A percentile compares a stretch with the other conserved stretches of the same genome.
These are phyloP conservation scores for Fagus sylvatica DNA, from an alignment of 306 rosid species.

Conservation along the genomic window DNA sequence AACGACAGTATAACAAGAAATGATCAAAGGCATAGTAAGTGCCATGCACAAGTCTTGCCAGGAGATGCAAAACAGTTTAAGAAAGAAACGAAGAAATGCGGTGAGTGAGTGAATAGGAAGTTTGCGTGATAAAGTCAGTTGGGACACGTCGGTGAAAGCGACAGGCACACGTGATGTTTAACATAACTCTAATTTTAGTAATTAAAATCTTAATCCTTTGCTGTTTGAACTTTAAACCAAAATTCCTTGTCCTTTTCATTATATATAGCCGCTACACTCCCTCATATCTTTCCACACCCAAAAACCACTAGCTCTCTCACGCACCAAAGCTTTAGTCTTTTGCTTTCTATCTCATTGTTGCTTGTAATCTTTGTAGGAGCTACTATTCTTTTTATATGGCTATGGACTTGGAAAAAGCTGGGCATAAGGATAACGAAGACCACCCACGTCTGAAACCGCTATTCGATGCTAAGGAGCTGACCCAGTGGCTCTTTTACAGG, in stretches of 20 bases:
- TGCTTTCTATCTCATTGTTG: background rate
- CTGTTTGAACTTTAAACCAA: too few species aligned
- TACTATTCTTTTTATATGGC: slow-evolving; percentile 38
- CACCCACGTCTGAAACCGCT: slow-evolving; percentile 87
- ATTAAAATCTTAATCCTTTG: slow-evolving; percentile 5
- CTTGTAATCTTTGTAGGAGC: too few species aligned
- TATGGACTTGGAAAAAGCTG: slow-evolving; percentile 50
- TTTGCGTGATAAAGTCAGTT: slow-evolving; percentile 31
- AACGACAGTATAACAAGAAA: too few species aligned
- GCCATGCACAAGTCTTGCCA: slow-evolving; percentile 16
- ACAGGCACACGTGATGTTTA: background rate
- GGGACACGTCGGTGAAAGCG: slow-evolving; percentile 58
- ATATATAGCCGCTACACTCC: slow-evolving; percentile 41
- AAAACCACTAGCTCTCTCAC: slow-evolving; percentile 16
- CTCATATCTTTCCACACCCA: slow-evolving; percentile 19
- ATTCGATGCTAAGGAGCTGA: slow-evolving; percentile 57
- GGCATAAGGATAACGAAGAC: slow-evolving; percentile 58
- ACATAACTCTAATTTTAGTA: background rate
- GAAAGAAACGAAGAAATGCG: too few species aligned
- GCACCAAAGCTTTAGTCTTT: background rate
- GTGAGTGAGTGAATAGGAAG: too few species aligned
- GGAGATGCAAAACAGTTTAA: background rate
- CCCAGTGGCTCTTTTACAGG: slow-evolving; percentile 82
- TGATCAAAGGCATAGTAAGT: slow-evolving; percentile 13
- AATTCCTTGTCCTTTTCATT: slow-evolving; percentile 6